Base-by-base conservation (phyloP, 257 asterid genomes). In the Coffea canephora region DNA sequence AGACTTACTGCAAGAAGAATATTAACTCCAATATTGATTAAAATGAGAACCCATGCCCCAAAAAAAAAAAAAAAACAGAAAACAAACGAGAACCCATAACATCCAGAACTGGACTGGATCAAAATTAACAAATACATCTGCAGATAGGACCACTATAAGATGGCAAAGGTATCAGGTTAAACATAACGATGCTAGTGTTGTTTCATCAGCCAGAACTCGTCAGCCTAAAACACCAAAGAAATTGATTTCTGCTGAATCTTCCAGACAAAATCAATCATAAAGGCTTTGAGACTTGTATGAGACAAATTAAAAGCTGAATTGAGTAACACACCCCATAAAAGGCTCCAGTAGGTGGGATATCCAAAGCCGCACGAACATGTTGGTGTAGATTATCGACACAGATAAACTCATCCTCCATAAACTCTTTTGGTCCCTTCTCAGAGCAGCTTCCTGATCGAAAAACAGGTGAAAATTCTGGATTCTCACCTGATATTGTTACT, bases 391-490 rank as follows among this genome's bases (percentile, higher is more conserved):
- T 81, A 85, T 94, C 98, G 61, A 92, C 89, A 75, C 97, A 84
- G 79, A 94, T 83, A 84, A 64, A 88, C 86, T 90, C 94, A 74
- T 94, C 97, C 91, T 92, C 98, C 98, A 92, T 94, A 77, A 75
- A 89, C 48, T 85, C 85, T 87, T 94, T 94, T 36, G 97, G 94
- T 50, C 97, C 98, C 64, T 88, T 92, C 78, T 94, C 97, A 16
- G 96, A 91, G 78, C 90, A 91, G 86, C 92, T 89, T 81, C 97
- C 97, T 0, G 97, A 94, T 34, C 96, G 97, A 82, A 89, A 90
- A 67, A 73, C 68, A 25, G 97, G 97, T 55, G 55, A 65, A 82
- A 88, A 89, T 75, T 81, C 90, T n/a, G 94, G 86, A 79, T 86
- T 89, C 81, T 87, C 90, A 76, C 81, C 78, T 57, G 94, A 75